Evolutionary conservation across 1,284 basidiomycete genomes (phyloP), one percentile per base, ranked within the genome.

Genomic region (Porodaedalea pini): DNA sequence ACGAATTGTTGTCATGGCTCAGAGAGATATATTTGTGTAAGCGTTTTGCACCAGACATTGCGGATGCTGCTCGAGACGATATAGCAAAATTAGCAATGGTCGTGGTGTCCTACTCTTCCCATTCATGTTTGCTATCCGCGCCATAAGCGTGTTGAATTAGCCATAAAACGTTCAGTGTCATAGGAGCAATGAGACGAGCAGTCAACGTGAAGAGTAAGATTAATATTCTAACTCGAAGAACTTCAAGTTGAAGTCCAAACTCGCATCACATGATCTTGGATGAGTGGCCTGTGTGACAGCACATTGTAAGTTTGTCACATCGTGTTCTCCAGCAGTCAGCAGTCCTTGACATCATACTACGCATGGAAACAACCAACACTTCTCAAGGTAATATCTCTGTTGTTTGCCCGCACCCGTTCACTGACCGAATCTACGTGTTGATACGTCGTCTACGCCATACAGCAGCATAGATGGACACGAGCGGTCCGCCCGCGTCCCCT

Each of bases 381-480:
- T 15, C 10, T 31, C n/a, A 13, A 17, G 10, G 8, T 21, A 19
- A 17, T n/a, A n/a, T 41, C 45, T 47, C 4, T n/a, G 10, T 47
- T 15, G 44, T 21, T 6, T 13, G 5, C 29, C 31, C 7, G 29
- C 8, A 41, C 2, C 19, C 40, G 19, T 17, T 3, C 8, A 41
- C 13, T 21, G 8, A 41, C 4, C n/a, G n/a, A n/a, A n/a, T n/a
- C n/a, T n/a, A n/a, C n/a, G n/a, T n/a, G 19, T 3, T 17, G 13
- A 21, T 41, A 21, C 6, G 19, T 41, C n/a, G 15, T 21, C 17
- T 44, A 19, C 17, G n/a, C 17, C 41, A 21, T 11, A 44, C n/a
- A 47, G 45, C 25, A 25, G 45, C 29, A 36, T 57, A 57, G 32
- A 57, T 57, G 56, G 56, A 57, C 43, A 4, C 45, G 25, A 19